Evolutionary conservation across 2,329 filamentous ascomycete species (phyloP), one percentile per base, ranked within the genome.

Genomic region (Emmonsia crescens): DNA sequence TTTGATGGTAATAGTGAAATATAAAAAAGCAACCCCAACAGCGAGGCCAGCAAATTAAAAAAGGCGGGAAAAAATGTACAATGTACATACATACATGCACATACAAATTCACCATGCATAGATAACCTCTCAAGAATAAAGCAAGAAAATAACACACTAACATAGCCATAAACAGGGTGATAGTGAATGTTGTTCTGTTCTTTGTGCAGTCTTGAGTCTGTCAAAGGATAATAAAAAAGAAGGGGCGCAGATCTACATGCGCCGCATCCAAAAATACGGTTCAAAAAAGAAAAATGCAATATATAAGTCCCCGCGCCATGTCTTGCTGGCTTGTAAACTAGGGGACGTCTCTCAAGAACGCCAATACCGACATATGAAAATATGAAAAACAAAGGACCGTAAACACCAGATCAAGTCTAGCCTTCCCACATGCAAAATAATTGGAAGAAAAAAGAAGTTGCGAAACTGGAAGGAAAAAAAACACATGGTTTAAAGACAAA

Each of bases 341-440:
- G 19, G 29, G 51, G 31, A n/a, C 19, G 5, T 21, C 6, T 71
- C 66, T 61, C 63, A 16, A 21, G 40, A 59, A 55, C 38, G 27
- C 51, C 49, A n/a, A 52, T 49, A 27, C 29, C 29, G 9, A 29
- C 48, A 16, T 31, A 51, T 29, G 48, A 54, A 12, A 31, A 8
- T n/a, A 5, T 19, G 16, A n/a, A 44, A 36, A 40, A 55, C n/a
- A n/a, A n/a, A 42, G 19, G 54, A 42, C 54, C 24, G 10, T 44
- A 42, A 57, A 49, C 54, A 57, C 54, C 54, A 57, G 38, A 31
- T 57, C 54, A 24, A 57, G 42, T 57, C 54, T 57, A 57, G 12
- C 54, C 54, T 12, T 57, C 54, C 54, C 21, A 29, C 24, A 54
- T 54, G 51, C 51, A 54, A 33, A 21, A 54, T 2, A 31, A 36